phyloP scores from a whole-genome alignment of 768 basidiomycete species.

The Daedalea quercina region DNA sequence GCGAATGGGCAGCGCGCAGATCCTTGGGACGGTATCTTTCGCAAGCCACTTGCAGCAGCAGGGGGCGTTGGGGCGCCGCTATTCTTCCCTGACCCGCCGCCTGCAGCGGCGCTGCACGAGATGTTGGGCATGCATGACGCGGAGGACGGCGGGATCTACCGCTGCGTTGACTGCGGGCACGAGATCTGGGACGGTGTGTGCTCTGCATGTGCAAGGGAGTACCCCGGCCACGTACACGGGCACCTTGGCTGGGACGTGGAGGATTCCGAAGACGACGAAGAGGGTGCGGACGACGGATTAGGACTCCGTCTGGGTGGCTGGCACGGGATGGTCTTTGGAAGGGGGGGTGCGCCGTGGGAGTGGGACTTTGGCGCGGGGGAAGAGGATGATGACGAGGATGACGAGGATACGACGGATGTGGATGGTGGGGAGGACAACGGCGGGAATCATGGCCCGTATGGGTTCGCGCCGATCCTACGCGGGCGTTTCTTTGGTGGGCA shows the following conservation, averaged over 20 bases:
- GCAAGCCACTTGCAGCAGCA: not conserved
- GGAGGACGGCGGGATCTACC: conserved; percentile 72
- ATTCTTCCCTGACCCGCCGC: conserved; percentile 15
- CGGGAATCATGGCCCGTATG: not conserved
- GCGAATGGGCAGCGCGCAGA: conserved; percentile 38
- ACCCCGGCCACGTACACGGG: conserved; percentile 40
- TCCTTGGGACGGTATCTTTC: conserved; percentile 66
- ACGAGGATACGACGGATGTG: conserved; percentile 15
- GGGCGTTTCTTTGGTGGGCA: not conserved
- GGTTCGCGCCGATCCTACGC: conserved; percentile 10
- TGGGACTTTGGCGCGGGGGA: conserved; percentile 33
- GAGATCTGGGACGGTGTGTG: conserved; percentile 73
- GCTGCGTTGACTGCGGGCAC: conserved; percentile 71
- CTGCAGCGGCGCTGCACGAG: conserved; percentile 25
- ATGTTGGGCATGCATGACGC: conserved; percentile 60
- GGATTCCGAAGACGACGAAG: conserved; percentile 8
- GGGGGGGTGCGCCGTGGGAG: conserved; percentile 5
- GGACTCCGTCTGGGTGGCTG: not conserved
- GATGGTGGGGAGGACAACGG: conserved; percentile 20
- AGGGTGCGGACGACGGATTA: not conserved
- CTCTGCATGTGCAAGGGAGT: conserved; percentile 51
- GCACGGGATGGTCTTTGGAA: conserved; percentile 9
- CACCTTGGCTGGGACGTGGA: conserved; percentile 1
- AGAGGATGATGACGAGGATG: conserved; percentile 26
- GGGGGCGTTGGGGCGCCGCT: not conserved